These are phyloP conservation scores for Dactylorhiza incarnata DNA, from an alignment of 106 monocot genomes.

Conservation along the genomic window DNA sequence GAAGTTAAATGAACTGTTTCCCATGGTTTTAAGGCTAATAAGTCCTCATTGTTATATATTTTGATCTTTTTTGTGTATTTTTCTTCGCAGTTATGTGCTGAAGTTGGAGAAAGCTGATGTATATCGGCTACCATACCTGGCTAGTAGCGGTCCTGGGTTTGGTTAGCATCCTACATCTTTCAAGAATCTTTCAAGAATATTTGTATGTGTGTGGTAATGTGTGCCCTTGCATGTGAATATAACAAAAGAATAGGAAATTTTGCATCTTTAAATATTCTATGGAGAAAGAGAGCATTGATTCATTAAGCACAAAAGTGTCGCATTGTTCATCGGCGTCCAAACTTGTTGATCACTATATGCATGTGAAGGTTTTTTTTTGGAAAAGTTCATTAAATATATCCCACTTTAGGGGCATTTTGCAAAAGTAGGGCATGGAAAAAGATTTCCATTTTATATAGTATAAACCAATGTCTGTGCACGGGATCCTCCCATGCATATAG, in stretches of 20 bases:
- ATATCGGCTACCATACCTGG: constrained; percentile 81
- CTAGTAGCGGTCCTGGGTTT: constrained; percentile 95
- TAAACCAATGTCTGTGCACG: no score
- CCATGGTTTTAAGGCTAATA: background rate
- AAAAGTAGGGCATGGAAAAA: no score
- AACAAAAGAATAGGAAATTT: background rate
- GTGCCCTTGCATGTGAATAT: background rate
- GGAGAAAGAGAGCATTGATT: background rate
- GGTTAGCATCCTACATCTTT: constrained; percentile 38
- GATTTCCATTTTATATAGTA: no score
- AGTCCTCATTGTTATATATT: background rate
- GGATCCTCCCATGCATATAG: no score
- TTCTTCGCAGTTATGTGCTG: constrained; percentile 63
- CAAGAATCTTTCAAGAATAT: no score
- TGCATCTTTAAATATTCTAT: background rate
- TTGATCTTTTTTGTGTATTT: background rate
- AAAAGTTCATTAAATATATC: no score
- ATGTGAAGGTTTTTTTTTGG: no score
- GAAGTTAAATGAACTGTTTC: background rate
- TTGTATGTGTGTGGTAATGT: background rate
- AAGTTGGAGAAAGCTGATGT: constrained; percentile 98
- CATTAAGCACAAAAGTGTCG: no score
- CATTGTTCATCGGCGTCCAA: no score
- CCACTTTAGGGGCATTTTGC: no score
- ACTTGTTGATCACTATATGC: no score